A percentile compares a stretch with the other conserved stretches of the same genome.
Conservation (phyloP, 805 yeast species). For the Cyberlindnera euphorbiae region DNA sequence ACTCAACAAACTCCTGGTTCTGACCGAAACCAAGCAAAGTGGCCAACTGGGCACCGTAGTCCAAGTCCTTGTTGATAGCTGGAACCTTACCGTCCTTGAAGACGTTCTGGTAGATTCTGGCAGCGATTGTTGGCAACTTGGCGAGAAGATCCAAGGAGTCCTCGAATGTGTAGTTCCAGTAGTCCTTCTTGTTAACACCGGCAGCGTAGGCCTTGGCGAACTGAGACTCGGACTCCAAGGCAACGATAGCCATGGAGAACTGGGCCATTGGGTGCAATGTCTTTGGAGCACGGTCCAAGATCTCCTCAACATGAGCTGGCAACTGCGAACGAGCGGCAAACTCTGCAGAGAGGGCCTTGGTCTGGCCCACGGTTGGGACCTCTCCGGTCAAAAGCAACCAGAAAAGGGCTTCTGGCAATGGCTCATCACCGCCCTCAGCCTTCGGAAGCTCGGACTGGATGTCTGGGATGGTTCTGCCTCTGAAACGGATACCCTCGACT, state of each 20-base stretch:
- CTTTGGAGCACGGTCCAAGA: constrained; percentile 70
- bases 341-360: constrained; percentile 66
- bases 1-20: constrained; percentile 67
- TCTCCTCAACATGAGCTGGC: constrained; percentile 72
- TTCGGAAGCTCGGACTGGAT: constrained; percentile 70
- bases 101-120: constrained; percentile 78
- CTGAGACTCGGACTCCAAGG: constrained; percentile 76
- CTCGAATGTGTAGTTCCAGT: constrained; percentile 81
- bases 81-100: constrained; percentile 74
- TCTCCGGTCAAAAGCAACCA: constrained; percentile 84
- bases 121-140: constrained; percentile 76
- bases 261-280: constrained; percentile 88
- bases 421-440: constrained; percentile 60
- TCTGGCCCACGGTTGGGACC: constrained; percentile 69
- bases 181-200: constrained; percentile 77
- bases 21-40: constrained; percentile 50
- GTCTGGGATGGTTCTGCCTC: constrained; percentile 81
- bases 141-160: constrained; percentile 78
- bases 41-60: constrained; percentile 65
- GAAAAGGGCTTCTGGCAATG: constrained; percentile 75
- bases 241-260: constrained; percentile 76
- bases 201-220: constrained; percentile 82
- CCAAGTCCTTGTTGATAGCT: constrained; percentile 47
- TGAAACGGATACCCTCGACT: constrained; percentile 80
- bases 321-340: constrained; percentile 72